Conservation (phyloP, 2,329 filamentous ascomycete species). For the Scytalidium sp. region DNA sequence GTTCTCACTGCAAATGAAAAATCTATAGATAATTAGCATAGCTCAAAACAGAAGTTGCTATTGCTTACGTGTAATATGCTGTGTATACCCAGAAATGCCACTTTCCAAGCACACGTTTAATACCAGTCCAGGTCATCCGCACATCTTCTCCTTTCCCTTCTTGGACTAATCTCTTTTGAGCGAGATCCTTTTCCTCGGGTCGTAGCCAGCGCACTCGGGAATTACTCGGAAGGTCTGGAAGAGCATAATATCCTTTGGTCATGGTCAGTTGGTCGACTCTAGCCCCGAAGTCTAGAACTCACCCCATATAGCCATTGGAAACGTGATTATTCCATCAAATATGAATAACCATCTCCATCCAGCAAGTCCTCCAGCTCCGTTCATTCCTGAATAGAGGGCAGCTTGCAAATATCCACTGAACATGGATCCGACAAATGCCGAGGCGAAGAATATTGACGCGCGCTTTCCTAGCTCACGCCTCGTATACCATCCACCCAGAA, state of each 20-base stretch:
- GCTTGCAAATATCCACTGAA: slow-evolving; percentile 32
- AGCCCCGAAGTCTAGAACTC: background rate
- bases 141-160: slow-evolving; percentile 15
- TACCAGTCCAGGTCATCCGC: slow-evolving; percentile 18
- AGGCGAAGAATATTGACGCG: slow-evolving; percentile 54
- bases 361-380: slow-evolving; percentile 18
- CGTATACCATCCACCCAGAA: slow-evolving; percentile 36
- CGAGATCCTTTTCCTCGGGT: slow-evolving; percentile 15
- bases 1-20: slow-evolving; percentile 23
- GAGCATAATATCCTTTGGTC: slow-evolving; percentile 9
- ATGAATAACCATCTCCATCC: slow-evolving; percentile 29
- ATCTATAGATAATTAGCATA: slow-evolving; percentile 5
- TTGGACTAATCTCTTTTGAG: slow-evolving; percentile 13
- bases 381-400: slow-evolving; percentile 21
- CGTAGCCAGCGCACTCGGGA: slow-evolving; percentile 15
- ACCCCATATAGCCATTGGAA: slow-evolving; percentile 27
- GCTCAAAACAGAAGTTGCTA: background rate
- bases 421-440: slow-evolving; percentile 54
- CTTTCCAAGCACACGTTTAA: slow-evolving; percentile 24
- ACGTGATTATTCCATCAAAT: slow-evolving; percentile 23
- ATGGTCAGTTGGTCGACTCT: too few species aligned
- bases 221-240: slow-evolving; percentile 10
- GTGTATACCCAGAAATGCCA: slow-evolving; percentile 33
- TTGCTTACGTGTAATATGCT: slow-evolving; percentile 22
- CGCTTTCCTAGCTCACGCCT: slow-evolving; percentile 55